Evolutionary conservation across 257 asterid genomes (phyloP), one percentile per base, ranked within the genome.

Genomic region (Penstemon eatonii): DNA sequence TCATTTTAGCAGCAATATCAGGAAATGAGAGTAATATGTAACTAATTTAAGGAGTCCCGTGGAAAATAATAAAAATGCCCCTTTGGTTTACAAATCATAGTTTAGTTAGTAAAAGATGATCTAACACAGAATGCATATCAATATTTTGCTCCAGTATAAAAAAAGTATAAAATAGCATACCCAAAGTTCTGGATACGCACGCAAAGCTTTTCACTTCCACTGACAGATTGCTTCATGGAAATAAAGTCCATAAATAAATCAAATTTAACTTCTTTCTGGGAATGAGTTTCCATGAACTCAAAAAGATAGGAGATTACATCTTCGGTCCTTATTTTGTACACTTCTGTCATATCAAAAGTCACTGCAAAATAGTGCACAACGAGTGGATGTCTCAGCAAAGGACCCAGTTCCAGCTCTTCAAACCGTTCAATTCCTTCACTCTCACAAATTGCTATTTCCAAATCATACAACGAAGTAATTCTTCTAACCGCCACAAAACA

Each of bases 331-430:
- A 93, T 88, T 78, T 77, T 89, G 80, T 65, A 77, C 42, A 81
- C 85, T 81, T 84, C 85, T 68, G 81, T 87, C 52, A 75, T 56
- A 73, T 84, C 89, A 71, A 86, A 72, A 78, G 79, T 72, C 77
- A 84, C 71, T 46, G 85, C 83, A 81, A 93, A 93, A 78, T 88
- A 93, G 63, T 87, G 87, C 69, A 77, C 73, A 57, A 79, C 90
- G 68, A 88, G 87, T 3, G 97, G 97, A 52, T 90, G 95, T 64
- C 87, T 85, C 65, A 85, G 73, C 83, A 93, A 79, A 67, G 97
- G 96, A 60, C 99, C 99, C 87, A 93, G 80, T 73, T 85, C 95
- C 74, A 93, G 87, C 80, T 90, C 96, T 66, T 88, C 96, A 79
- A 90, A 93, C 63, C 33, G 76, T 64, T 77, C 80, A 60, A 93